Evolutionary conservation across 805 yeast species (phyloP).

Genomic region (Myxozyma sirexii): DNA sequence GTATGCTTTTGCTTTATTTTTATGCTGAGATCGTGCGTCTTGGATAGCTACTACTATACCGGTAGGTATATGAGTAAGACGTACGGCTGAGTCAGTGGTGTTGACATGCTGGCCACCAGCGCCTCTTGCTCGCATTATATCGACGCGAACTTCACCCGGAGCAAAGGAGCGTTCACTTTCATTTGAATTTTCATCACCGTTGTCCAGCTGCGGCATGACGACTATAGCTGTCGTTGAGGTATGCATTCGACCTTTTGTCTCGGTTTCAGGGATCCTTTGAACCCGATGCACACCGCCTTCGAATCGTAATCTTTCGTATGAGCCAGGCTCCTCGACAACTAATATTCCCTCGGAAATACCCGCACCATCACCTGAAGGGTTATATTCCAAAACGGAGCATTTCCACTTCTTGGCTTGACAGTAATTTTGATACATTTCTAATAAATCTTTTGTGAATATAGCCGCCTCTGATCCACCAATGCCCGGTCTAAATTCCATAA

Average conservation of each 20-base stretch:
- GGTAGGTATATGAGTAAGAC: constrained; percentile 88
- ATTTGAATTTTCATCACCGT: constrained; percentile 52
- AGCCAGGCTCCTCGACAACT: constrained; percentile 70
- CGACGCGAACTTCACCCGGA: constrained; percentile 87
- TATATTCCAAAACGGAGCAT: constrained; percentile 58
- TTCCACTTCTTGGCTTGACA: constrained; percentile 71
- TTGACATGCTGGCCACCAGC: constrained; percentile 98
- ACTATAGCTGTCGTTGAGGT: constrained; percentile 96
- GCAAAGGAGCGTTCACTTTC: constrained; percentile 71
- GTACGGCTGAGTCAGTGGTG: constrained; percentile 95
- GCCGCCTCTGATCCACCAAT: constrained; percentile 95
- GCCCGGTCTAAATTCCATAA: constrained; percentile 89
- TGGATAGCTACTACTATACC: constrained; percentile 89
- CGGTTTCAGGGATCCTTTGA: constrained; percentile 91
- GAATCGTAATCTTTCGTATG: constrained; percentile 70
- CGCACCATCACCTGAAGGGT: constrained; percentile 52
- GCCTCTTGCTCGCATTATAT: constrained; percentile 97
- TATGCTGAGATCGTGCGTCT: constrained; percentile 93
- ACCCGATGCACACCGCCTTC: constrained; percentile 98
- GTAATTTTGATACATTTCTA: constrained; percentile 78
- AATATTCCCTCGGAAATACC: constrained; percentile 80
- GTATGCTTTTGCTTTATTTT: constrained; percentile 90
- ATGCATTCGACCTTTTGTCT: constrained; percentile 89
- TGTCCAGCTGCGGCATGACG: constrained; percentile 79
- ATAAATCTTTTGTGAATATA: constrained; percentile 77